phyloP scores from a whole-genome alignment of 2,329 filamentous ascomycete species.

The Sporothrix protearum region DNA sequence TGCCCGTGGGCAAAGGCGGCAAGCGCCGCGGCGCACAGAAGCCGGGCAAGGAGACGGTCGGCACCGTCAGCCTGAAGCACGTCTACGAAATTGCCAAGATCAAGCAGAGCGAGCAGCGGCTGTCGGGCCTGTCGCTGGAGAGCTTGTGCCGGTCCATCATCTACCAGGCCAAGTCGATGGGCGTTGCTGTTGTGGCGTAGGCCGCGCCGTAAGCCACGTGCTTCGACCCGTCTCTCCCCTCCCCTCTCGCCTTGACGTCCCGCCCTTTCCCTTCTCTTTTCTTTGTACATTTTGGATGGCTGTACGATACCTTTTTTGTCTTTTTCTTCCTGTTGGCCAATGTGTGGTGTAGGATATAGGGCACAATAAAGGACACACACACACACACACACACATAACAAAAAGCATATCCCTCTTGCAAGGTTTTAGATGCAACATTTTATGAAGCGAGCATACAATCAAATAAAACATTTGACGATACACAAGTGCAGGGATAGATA shows the following conservation, averaged over 20 bases:
- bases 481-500: no score
- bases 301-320: slow-evolving; percentile 12
- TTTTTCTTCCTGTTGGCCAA: background rate
- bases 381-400: no score
- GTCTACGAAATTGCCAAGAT: slow-evolving; percentile 97
- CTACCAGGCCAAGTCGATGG: slow-evolving; percentile 70
- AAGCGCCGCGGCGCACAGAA: slow-evolving; percentile 73
- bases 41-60: slow-evolving; percentile 74
- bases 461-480: slow-evolving; percentile 6
- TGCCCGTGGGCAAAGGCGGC: slow-evolving; percentile 67
- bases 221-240: background rate
- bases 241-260: background rate
- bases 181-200: slow-evolving; percentile 65
- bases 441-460: slow-evolving; percentile 15
- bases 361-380: slow-evolving; percentile 4
- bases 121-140: slow-evolving; percentile 68
- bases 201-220: no score
- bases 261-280: background rate
- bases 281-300: slow-evolving; percentile 18
- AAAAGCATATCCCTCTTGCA: slow-evolving; percentile 2
- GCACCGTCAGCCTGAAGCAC: slow-evolving; percentile 87
- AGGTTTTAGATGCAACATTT: background rate
- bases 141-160: slow-evolving; percentile 72
- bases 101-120: slow-evolving; percentile 73
- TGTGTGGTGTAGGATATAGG: slow-evolving; percentile 18